phyloP scores from a whole-genome alignment of 2,329 filamentous ascomycete genomes.

The Taxawa tesnikishii region DNA sequence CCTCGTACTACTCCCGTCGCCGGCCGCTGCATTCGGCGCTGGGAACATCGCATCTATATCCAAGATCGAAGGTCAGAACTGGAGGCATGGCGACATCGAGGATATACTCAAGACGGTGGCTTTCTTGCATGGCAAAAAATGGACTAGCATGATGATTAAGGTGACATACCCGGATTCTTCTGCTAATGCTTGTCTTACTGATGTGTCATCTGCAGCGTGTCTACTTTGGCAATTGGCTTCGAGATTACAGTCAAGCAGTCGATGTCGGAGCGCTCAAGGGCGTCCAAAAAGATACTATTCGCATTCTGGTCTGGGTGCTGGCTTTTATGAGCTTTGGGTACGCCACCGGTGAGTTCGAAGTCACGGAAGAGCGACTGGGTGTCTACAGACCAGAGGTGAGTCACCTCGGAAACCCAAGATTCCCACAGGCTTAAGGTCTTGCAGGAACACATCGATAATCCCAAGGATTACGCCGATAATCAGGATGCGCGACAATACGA shows the following conservation, averaged over 20 bases:
- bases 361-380: constrained; percentile 65
- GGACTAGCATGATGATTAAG: constrained; percentile 27
- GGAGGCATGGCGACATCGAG: constrained; percentile 62
- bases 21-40: constrained; percentile 68
- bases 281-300: constrained; percentile 81
- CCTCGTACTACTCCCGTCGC: constrained; percentile 54
- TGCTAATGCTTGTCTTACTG: background rate
- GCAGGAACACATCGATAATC: constrained; percentile 75
- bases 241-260: constrained; percentile 87
- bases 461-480: constrained; percentile 80
- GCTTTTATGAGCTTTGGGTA: constrained; percentile 84
- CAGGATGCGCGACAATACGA: constrained; percentile 76
- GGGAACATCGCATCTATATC: constrained; percentile 78
- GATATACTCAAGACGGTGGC: constrained; percentile 71
- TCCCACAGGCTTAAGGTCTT: too few species aligned
- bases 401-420: too few species aligned
- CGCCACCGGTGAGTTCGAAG: constrained; percentile 74
- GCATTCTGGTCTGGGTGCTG: constrained; percentile 76
- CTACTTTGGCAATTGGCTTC: constrained; percentile 94
- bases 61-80: constrained; percentile 74
- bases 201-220: constrained; percentile 46
- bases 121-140: constrained; percentile 51
- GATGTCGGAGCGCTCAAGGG: constrained; percentile 87
- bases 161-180: background rate
- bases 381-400: constrained; percentile 62